Base-by-base conservation (phyloP, 2,329 filamentous ascomycete genomes). In the Colletotrichum tabaci region DNA sequence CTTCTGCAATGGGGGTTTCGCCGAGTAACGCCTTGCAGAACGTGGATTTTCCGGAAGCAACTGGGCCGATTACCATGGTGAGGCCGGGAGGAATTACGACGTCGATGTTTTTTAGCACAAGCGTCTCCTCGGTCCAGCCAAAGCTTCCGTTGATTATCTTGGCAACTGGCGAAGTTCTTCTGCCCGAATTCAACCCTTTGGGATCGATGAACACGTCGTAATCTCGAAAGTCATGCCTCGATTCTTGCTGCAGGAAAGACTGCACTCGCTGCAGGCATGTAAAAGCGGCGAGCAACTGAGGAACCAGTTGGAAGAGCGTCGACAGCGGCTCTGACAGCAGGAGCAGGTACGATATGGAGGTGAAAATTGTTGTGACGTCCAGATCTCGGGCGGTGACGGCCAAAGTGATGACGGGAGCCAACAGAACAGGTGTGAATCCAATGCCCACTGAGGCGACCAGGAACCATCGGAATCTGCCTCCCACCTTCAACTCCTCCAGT, bases 31-130 rank as follows among this genome's bases (percentile, higher is more conserved):
- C 80, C 49, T 81, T 82, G 76, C 79, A 82, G 1, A 84, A 74
- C 0, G 82, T 80, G 0, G 82, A 82, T 65, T 84, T 84, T 0
- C 83, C 83, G 0, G 79, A 80, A 1, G 77, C 82, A 16, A 84
- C 76, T 0, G 82, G 82, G 0, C 82, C 83, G 13, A 82, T 77
- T 1, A 84, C 74, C 15, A 84, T 77, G 16, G 80, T 84, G 2
- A 84, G 75, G 2, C 75, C 67, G 6, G 72, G 74, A 6, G 79
- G 76, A 8, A 84, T 75, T 1, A 72, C 71, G 4, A 82, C 65
- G 35, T 80, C 73, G 66, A 84, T 77, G 16, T 80, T 57, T 1
- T 61, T 73, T 4, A 83, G 74, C 13, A 69, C 68, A 60, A 73
- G 71, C 35, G 72, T 77, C 30, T 74, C 75, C 8, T 72, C 68